Conservation (phyloP, 2,329 filamentous ascomycete species). For the Cercospora sp. region DNA sequence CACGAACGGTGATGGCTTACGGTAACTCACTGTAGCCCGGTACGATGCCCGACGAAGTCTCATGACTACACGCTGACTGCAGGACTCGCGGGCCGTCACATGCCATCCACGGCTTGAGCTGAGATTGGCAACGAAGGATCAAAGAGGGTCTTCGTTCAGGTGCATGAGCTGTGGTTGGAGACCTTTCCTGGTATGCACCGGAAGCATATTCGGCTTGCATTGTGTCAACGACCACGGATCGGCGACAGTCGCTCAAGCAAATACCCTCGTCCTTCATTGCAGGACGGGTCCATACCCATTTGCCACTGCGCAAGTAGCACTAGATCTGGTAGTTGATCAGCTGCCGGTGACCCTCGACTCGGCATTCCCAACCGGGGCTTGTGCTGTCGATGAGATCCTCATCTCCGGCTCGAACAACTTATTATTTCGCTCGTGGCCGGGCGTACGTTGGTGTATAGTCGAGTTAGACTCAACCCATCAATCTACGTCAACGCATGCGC, state of each 20-base stretch:
- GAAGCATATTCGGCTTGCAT: neutral
- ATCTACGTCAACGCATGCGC: slow-evolving; percentile 8
- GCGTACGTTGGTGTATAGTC: neutral
- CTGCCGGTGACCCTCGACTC: neutral
- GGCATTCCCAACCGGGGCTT: neutral
- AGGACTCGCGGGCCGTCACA: neutral
- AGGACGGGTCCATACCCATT: neutral
- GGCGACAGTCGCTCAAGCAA: neutral
- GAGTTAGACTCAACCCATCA: neutral
- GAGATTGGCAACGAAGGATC: neutral
- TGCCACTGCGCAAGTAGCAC: neutral
- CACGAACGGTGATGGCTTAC: neutral
- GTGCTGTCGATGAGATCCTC: neutral
- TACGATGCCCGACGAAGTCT: neutral
- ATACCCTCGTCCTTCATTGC: neutral
- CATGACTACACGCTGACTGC: neutral
- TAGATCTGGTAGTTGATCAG: neutral
- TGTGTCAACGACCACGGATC: neutral
- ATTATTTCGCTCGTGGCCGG: neutral
- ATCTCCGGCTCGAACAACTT: neutral
- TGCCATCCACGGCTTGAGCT: neutral
- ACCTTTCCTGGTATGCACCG: neutral
- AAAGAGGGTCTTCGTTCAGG: neutral
- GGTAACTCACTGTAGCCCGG: neutral
- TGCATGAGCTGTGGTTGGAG: neutral